phyloP scores from a whole-genome alignment of 2,329 filamentous ascomycete species.

The Pseudogymnoascus sp. region DNA sequence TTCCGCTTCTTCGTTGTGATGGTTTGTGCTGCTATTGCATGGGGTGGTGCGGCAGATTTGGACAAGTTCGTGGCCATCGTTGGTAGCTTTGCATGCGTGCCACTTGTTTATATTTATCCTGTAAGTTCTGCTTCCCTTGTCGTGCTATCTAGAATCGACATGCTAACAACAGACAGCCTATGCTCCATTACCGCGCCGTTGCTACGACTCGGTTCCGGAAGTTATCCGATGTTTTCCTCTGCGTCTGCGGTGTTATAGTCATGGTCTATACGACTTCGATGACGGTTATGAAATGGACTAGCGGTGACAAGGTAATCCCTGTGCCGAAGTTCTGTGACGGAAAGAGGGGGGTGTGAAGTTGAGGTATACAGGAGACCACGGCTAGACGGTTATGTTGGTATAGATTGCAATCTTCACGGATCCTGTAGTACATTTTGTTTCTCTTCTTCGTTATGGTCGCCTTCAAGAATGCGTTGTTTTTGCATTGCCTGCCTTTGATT shows the following conservation, averaged over 20 bases:
- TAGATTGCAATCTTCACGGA: neutral
- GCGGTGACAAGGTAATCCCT: slow-evolving; percentile 39
- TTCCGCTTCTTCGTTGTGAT: slow-evolving; percentile 92
- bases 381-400: neutral
- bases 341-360: neutral
- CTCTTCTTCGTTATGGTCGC: neutral
- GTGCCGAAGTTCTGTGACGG: slow-evolving; percentile 55
- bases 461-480: slow-evolving; percentile 10
- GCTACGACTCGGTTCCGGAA: slow-evolving; percentile 61
- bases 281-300: slow-evolving; percentile 80
- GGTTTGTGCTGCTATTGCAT: slow-evolving; percentile 78
- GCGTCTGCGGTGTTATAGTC: slow-evolving; percentile 72
- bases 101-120: slow-evolving; percentile 93
- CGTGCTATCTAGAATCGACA: neutral
- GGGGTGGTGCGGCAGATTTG: slow-evolving; percentile 82
- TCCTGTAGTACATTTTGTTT: neutral
- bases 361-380: neutral
- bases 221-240: slow-evolving; percentile 63
- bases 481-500: slow-evolving; percentile 10
- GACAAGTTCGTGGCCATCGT: slow-evolving; percentile 97
- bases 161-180: slow-evolving; percentile 48
- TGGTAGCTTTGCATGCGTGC: slow-evolving; percentile 95
- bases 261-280: slow-evolving; percentile 89
- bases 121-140: slow-evolving; percentile 48
- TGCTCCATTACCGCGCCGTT: slow-evolving; percentile 79